Evolutionary conservation across 768 basidiomycete species (phyloP).

Genomic region (Podaxis carcinomalis): DNA sequence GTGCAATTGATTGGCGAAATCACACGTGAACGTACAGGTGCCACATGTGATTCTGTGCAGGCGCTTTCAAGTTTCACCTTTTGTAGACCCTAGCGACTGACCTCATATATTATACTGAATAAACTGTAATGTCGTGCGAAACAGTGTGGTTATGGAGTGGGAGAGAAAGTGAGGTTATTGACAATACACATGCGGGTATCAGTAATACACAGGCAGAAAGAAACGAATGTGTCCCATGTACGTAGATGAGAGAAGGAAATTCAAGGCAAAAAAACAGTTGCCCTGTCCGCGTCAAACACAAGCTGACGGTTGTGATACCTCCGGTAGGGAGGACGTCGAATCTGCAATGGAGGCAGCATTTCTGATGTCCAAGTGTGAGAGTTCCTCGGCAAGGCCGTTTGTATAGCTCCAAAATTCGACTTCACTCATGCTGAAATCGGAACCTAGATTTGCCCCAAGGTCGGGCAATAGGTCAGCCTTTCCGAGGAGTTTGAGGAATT

Average conservation of each 20-base stretch:
- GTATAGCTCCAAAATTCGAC: constrained; percentile 72
- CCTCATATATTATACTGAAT: not conserved
- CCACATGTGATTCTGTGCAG: constrained; percentile 1
- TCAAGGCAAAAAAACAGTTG: not conserved
- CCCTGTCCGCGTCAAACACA: not conserved
- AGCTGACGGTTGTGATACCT: not conserved
- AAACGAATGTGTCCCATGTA: not conserved
- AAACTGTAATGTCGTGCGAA: too few relatives aligned
- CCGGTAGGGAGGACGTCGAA: not conserved
- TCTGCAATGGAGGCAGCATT: not conserved
- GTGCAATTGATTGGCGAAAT: not conserved
- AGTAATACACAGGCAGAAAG: not conserved
- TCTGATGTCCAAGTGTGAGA: not conserved
- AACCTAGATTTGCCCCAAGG: constrained; percentile 26
- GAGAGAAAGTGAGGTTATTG: not conserved
- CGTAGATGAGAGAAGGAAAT: not conserved
- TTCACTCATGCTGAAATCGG: constrained; percentile 29
- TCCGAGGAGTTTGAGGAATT: constrained; percentile 54
- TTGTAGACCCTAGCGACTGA: not conserved
- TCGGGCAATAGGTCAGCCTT: constrained; percentile 39
- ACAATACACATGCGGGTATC: not conserved
- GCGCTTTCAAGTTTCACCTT: not conserved
- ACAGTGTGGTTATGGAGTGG: not conserved
- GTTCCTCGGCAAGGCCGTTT: constrained; percentile 17
- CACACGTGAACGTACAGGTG: not conserved